These are phyloP conservation scores for Paxillus ammoniavirescens DNA, from an alignment of 768 basidiomycete genomes.

Conservation along the genomic window DNA sequence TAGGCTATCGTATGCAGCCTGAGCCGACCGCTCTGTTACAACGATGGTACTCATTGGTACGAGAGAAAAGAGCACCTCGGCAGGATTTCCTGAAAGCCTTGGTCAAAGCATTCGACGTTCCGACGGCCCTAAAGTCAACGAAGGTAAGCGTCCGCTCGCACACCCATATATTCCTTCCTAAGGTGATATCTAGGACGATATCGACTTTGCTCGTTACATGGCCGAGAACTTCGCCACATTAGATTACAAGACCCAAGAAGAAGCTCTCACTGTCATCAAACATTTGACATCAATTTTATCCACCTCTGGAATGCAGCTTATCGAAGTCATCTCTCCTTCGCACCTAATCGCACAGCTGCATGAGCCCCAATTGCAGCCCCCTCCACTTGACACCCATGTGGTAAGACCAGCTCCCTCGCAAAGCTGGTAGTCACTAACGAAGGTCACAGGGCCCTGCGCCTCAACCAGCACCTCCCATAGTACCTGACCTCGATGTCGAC, in stretches of 20 bases:
- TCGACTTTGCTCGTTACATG: constrained; percentile 88
- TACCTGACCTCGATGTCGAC: constrained; percentile 15
- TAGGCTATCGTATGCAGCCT: constrained; percentile 67
- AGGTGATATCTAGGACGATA: constrained; percentile 56
- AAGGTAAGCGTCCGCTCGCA: constrained; percentile 42
- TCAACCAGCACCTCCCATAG: neutral
- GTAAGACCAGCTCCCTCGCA: constrained; percentile 3
- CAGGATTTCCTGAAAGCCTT: constrained; percentile 87
- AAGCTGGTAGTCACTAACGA: neutral
- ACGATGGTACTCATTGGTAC: constrained; percentile 87
- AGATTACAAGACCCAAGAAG: constrained; percentile 95
- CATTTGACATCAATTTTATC: constrained; percentile 73
- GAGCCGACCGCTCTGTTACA: constrained; percentile 74
- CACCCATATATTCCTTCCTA: neutral
- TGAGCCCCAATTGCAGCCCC: constrained; percentile 19
- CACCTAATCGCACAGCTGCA: constrained; percentile 66
- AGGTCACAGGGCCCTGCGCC: neutral
- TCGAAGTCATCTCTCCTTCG: constrained; percentile 70
- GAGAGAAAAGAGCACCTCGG: constrained; percentile 83
- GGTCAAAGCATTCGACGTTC: constrained; percentile 79
- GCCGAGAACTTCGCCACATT: constrained; percentile 91
- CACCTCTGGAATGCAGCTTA: constrained; percentile 77
- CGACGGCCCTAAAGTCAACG: constrained; percentile 49
- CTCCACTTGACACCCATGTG: neutral
- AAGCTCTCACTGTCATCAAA: constrained; percentile 83